Percentiles rank a stretch among this genome's conserved stretches.
phyloP scores from a whole-genome alignment of 768 basidiomycete genomes.

The Lentinula detonsa region DNA sequence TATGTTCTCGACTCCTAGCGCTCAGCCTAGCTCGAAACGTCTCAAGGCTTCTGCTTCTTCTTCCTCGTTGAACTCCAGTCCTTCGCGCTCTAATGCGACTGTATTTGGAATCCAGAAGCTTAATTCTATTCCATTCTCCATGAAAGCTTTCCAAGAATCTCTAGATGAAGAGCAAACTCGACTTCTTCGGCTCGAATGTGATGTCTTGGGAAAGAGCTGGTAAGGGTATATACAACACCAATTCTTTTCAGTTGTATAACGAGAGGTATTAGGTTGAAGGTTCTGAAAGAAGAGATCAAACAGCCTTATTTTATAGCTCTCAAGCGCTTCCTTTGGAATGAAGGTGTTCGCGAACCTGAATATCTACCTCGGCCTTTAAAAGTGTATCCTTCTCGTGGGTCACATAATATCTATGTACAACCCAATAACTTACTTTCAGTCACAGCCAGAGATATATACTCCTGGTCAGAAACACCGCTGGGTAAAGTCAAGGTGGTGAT shows the following conservation, averaged over 20 bases:
- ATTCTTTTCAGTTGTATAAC: background rate
- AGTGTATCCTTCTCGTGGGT: constrained; percentile 77
- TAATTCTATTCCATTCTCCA: constrained; percentile 67
- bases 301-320: constrained; percentile 73
- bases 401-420: background rate
- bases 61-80: constrained; percentile 13
- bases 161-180: constrained; percentile 51
- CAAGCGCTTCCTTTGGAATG: constrained; percentile 63
- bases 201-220: constrained; percentile 73
- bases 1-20: constrained; percentile 43
- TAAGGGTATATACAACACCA: constrained; percentile 20
- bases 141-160: constrained; percentile 43
- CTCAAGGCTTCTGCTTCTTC: constrained; percentile 27
- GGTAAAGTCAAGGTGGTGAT: constrained; percentile 83
- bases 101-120: constrained; percentile 26
- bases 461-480: constrained; percentile 87
- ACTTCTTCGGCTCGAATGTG: constrained; percentile 62
- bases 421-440: background rate
- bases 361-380: constrained; percentile 41
- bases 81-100: constrained; percentile 7
- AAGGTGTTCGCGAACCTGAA: constrained; percentile 51
- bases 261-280: constrained; percentile 49
- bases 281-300: constrained; percentile 67
- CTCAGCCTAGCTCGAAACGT: constrained; percentile 39
- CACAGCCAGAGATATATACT: constrained; percentile 75